Conservation (phyloP, 306 rosid genomes). For the Lathyrus sativus region DNA sequence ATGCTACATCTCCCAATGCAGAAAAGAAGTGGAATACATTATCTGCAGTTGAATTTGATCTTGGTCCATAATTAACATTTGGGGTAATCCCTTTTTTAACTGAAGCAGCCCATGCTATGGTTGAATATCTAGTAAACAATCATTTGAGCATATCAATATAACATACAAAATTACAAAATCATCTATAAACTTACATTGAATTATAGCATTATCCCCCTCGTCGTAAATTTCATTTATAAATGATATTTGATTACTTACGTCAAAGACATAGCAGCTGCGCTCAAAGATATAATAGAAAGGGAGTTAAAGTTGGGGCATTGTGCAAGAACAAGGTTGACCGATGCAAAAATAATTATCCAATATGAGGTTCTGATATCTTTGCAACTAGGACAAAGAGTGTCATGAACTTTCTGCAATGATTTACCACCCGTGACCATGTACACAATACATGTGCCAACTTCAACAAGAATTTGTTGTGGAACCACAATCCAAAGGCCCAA, state of each 20-base stretch:
- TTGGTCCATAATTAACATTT: conserved; percentile 43
- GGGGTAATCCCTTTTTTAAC: conserved; percentile 45
- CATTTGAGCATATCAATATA: no score
- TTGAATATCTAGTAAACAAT: conserved; percentile 48
- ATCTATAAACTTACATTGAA: no score
- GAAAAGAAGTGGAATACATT: conserved; percentile 50
- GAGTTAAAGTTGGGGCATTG: conserved; percentile 81
- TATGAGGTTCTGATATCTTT: conserved; percentile 43
- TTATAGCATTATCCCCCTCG: no score
- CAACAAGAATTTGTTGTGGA: conserved; percentile 76
- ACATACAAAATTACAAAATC: no score
- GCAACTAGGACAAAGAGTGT: conserved; percentile 55
- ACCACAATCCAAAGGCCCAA: conserved; percentile 79
- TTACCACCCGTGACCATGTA: conserved; percentile 83
- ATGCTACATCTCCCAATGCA: conserved; percentile 81
- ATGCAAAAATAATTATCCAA: conserved; percentile 67
- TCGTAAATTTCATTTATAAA: no score
- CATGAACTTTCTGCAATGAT: conserved; percentile 63
- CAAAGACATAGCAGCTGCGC: conserved; percentile 79
- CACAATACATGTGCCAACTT: conserved; percentile 68
- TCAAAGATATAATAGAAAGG: conserved; percentile 59
- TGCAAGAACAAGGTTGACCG: conserved; percentile 59
- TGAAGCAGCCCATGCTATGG: conserved; percentile 72
- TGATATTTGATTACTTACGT: conserved; percentile 30
- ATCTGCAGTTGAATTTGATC: conserved; percentile 21